These are phyloP conservation scores for Ophiostoma tasmaniense DNA, from an alignment of 2,329 filamentous ascomycete genomes.

Conservation along the genomic window DNA sequence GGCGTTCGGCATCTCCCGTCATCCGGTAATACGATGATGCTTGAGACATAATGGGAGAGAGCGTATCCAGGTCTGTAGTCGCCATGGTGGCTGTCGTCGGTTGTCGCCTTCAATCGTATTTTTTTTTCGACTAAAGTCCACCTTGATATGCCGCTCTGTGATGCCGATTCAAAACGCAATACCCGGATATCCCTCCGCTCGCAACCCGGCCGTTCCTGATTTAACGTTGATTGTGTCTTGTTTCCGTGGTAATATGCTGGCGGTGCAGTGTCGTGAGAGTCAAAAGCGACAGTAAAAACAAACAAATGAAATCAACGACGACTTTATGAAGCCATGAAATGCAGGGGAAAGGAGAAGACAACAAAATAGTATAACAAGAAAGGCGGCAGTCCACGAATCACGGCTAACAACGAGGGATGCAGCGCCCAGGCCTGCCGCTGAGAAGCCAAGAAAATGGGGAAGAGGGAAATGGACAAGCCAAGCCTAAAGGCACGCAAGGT, in stretches of 20 bases:
- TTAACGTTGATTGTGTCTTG: neutral
- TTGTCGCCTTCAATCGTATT: no score
- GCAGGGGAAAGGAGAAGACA: neutral
- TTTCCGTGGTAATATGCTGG: neutral
- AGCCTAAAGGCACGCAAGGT: neutral
- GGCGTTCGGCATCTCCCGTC: neutral
- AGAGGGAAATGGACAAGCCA: neutral
- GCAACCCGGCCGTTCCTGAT: neutral
- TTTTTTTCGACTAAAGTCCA: neutral
- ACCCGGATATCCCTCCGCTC: neutral
- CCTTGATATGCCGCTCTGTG: neutral
- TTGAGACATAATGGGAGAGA: neutral
- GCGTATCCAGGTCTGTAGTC: neutral
- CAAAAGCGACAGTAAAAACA: neutral
- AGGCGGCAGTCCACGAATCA: neutral
- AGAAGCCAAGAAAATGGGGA: neutral
- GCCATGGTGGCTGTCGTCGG: conserved; percentile 3
- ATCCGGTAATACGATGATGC: neutral
- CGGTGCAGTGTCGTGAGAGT: neutral
- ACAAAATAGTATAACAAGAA: neutral
- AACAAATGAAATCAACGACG: neutral
- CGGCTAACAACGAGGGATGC: neutral
- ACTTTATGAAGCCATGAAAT: neutral
- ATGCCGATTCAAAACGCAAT: neutral
- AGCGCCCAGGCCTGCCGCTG: neutral